These are phyloP conservation scores for Phytophthora sp. DNA, from an alignment of 352 stramenopile species.

Conservation along the genomic window DNA sequence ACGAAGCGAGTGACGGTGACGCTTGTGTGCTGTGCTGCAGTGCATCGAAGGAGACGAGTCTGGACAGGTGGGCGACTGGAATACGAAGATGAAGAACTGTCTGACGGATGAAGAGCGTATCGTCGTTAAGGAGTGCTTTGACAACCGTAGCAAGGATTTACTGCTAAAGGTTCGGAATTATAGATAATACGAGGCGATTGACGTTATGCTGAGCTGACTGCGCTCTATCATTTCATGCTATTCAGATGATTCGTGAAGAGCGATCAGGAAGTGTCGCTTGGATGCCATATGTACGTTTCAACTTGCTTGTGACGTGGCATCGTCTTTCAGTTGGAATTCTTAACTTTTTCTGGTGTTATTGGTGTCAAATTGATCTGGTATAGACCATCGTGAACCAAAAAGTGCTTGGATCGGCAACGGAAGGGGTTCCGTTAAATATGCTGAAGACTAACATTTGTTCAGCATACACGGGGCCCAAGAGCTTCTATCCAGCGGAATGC, in stretches of 20 bases:
- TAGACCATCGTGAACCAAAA: conserved; percentile 70
- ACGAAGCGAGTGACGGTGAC: neutral
- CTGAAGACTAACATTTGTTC: conserved; percentile 66
- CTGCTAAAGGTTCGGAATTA: conserved; percentile 45
- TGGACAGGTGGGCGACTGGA: conserved; percentile 71
- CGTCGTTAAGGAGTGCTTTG: conserved; percentile 64
- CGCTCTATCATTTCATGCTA: no score
- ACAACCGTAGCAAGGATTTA: conserved; percentile 59
- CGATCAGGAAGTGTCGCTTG: conserved; percentile 54
- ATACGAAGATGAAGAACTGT: conserved; percentile 74
- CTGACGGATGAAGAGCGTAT: conserved; percentile 64
- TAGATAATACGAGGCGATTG: neutral
- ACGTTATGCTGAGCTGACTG: conserved; percentile 1
- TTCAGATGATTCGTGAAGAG: conserved; percentile 72
- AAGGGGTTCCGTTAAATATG: conserved; percentile 66
- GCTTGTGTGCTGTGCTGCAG: conserved; percentile 23
- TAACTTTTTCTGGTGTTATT: conserved; percentile 6
- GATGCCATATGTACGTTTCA: conserved; percentile 76
- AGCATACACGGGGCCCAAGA: conserved; percentile 69
- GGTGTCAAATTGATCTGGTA: neutral
- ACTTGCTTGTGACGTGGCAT: neutral
- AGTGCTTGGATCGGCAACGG: conserved; percentile 60
- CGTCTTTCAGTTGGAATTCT: neutral
- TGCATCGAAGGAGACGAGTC: conserved; percentile 83
- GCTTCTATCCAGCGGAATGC: conserved; percentile 67